Base-by-base conservation (phyloP, 371 early-diverging fungal species). In the Batkoa obscura region DNA sequence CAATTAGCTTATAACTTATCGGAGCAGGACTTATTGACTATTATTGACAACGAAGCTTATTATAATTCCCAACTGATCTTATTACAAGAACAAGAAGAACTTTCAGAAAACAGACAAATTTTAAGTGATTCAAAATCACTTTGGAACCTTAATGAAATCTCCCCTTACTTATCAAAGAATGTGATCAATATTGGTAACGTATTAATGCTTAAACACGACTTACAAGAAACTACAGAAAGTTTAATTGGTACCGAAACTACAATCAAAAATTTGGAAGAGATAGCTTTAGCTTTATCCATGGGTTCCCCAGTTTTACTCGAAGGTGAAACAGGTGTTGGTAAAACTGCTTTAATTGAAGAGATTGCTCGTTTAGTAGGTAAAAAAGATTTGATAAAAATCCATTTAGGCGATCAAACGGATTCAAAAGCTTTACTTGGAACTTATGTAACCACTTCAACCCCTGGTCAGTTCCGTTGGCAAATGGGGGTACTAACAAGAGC, bases 391-490 rank as follows among this genome's bases (percentile, higher is more conserved):
- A 78, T 98, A 39, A 90, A 93, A 63, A 88, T 99, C 50, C 99
- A 99, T 68, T 74, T 99, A 59, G 97, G 98, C 48, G 98, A 98
- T 76, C 94, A 94, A 66, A 96, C 98, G 1, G 99, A 99, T 63
- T 82, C 90, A 43, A 92, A 95, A 64, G 88, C 92, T 17, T 75
- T 99, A 38, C 68, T 99, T 37, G 99, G 99, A 50, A 94, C 88
- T 43, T 98, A 98, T 68, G 85, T 94, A 6, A 82, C 90, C 13
- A 88, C 94, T n/a, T 77, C 86, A 10, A 79, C 79, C 23, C 94
- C 95, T 17, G 94, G 94, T 50, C 74, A 80, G 9, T 97, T 98
- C 67, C 75, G 80, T 31, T 99, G 98, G 94, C 92, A 90, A 60
- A 81, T 90, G 9, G 99, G 99, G 56, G 81, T 96, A 10, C 76